Base-by-base conservation (phyloP, 495 filamentous ascomycete species). In the Penicillium salamii region DNA sequence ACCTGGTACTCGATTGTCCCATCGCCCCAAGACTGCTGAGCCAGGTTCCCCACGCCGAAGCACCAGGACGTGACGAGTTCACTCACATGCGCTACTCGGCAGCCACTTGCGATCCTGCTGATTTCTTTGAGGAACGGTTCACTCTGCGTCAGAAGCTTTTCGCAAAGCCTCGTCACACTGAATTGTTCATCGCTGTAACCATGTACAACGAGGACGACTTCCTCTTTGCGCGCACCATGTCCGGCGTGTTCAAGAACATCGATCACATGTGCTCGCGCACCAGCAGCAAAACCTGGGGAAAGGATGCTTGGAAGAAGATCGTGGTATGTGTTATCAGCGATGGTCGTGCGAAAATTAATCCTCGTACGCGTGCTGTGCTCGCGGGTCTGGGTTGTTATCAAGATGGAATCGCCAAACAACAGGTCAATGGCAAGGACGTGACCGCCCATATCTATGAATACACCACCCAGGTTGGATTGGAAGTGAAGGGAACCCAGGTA, bases 171-270 rank as follows among this genome's bases (percentile, higher is more conserved):
- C 77, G 95, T 34, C 85, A 95, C 58, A 99, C 95, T 0, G 95
- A 99, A 73, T 78, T 99, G 0, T 97, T 99, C 70, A 97, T 99
- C 62, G 93, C 89, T 7, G 80, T 99, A 33, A 99, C 95, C 24
- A 99, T 99, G 95, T 99, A 96, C 73, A 99, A 99, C 60, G 95
- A 99, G 66, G 91, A 99, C 63, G 95, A 97, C 50, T 88, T 96
- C 50, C 78, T 97, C 14, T 96, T 99, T 62, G 91, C 95, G 31
- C 83, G 95, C 29, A 99, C 95, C 3, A 88, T 99, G 90, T 89
- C 86, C 7, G 95, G 95, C 70, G 92, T 99, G 1, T 87, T 97
- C 75, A 97, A 97, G 73, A 99, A 99, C 63, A 87, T 99, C 55
- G 89, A 96, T 69, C 89, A 91, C 72, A 95, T 99, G 89, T 95